phyloP scores from a whole-genome alignment of 192 early-diverging fungal species.

The Podila verticillata region DNA sequence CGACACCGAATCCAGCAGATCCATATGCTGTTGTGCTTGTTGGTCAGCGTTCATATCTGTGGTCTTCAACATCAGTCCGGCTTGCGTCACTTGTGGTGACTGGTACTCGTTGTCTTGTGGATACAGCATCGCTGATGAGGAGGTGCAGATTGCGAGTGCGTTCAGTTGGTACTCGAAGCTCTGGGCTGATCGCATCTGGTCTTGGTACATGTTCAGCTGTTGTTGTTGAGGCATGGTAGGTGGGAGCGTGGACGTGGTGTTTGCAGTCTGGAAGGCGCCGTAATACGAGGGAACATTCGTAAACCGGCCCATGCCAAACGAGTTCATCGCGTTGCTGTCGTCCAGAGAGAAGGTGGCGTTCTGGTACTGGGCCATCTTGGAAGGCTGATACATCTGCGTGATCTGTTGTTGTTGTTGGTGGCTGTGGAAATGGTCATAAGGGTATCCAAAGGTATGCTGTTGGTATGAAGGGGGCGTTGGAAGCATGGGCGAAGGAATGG shows the following conservation, averaged over 20 bases:
- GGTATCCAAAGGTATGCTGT: neutral
- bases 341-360: neutral
- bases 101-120: neutral
- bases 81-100: neutral
- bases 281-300: neutral
- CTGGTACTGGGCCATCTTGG: neutral
- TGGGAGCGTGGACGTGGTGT: neutral
- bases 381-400: neutral
- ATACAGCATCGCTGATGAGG: neutral
- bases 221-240: neutral
- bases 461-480: neutral
- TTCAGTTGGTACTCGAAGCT: neutral
- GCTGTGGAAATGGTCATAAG: neutral
- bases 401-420: neutral
- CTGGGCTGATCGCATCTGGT: neutral
- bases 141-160: neutral
- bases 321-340: neutral
- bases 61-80: neutral
- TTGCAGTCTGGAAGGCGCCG: neutral
- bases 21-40: neutral
- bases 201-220: neutral
- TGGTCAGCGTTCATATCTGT: neutral
- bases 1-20: neutral
- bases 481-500: neutral
- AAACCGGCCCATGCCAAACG: neutral